Base-by-base conservation (phyloP, 305 asterid genomes). In the Fraxinus paxiana region DNA sequence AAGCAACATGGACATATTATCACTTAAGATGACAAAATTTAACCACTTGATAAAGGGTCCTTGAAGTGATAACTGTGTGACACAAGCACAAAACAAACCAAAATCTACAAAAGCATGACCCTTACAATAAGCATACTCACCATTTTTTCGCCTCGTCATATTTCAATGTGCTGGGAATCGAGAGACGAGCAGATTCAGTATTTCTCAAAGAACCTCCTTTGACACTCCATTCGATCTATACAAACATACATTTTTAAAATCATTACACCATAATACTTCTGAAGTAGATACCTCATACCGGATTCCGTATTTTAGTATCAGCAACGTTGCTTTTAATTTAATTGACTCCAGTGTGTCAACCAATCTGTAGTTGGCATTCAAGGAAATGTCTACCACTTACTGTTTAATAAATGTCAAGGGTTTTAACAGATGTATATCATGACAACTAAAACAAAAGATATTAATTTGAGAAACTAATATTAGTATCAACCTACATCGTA, bases 221-320 rank as follows among this genome's bases (percentile, higher is more conserved):
- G 82, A 94, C 90, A 82, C 96, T 96, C 98, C 99, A 96, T 85
- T 96, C 97, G 81, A 96, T 94, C 99, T 94, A 80, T 77, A 70
- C 48, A 80, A 65, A 78, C 56, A 85, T 30, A 78, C 2, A 80
- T 34, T 6, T 72, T 69, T 78, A 76, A 56, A 80, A 72, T 80
- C 63, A 80, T 18, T 56, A 22, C 43, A 41, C 37, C 72, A 34
- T 18, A 76, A 37, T 18, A 43, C 67, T 26, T 76, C 26, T 38
- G 33, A 61, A 9, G 51, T 18, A 67, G 77, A n/a, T 43, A 56
- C 6, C 18, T 30, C 75, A 1, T 69, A 15, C 75, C 0, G 8
- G 10, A 37, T 43, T 73, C 24, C 17, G 5, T 61, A 74, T 10
- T 41, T 63, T 31, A 20, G 69, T 13, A 13, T 18, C 54, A 73